Evolutionary conservation across 345 rosid genomes (phyloP), one percentile per base, ranked within the genome.

Genomic region (Populus simonii): DNA sequence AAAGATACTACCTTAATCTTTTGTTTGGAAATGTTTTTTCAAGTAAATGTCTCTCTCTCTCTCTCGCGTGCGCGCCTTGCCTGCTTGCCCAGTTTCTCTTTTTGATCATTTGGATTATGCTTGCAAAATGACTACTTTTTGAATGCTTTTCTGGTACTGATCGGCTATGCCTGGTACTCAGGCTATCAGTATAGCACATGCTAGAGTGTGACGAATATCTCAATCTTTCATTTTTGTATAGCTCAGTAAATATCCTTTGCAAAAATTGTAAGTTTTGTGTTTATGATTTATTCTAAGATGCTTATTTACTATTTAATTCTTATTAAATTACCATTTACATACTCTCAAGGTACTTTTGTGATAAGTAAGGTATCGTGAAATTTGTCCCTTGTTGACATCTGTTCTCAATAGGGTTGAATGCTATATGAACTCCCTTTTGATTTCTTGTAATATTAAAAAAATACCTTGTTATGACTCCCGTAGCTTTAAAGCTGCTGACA

Each of bases 401-500:
- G 39, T 81, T 78, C 17, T 61, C 73, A 36, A 68, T 65, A 65
- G n/a, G n/a, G 36, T 45, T 43, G 25, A 49, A 74, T 72, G 77
- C 33, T 67, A 25, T 49, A 41, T 72, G 71, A 65, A 72, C 41
- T 79, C 68, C 39, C 31, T 53, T 78, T 45, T 76, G 68, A 66
- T 59, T 83, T 79, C 61, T 36, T 61, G 62, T 76, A 77, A 70
- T 67, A n/a, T 73, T 66, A 53, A 71, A 76, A 70, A 39, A 71
- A 43, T 66, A 61, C 63, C 53, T 38, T 66, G 79, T 35, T 31
- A 57, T 70, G 83, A 79, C 83, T 71, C 78, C 81, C 82, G 61
- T 87, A 83, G 88, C 85, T 74, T 81, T 68, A 66, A 86, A 84
- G 85, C 81, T 83, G 86, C 84, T 84, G 84, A 85, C 83, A 85